phyloP scores from a whole-genome alignment of 2,329 filamentous ascomycete species.

The Arthroderma uncinatum region DNA sequence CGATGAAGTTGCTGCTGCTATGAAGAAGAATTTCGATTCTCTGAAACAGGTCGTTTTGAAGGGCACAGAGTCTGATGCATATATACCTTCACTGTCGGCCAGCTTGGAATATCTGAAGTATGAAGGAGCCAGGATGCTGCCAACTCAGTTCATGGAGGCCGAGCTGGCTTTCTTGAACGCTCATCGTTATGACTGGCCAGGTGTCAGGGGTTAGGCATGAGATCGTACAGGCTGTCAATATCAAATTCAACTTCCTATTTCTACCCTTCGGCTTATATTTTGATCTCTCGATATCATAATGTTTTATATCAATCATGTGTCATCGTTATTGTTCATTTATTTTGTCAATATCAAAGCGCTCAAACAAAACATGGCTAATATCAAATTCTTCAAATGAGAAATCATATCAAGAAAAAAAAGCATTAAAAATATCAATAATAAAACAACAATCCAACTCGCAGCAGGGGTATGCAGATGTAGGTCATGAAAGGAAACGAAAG shows the following conservation, averaged over 20 bases:
- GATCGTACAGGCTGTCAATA: no score
- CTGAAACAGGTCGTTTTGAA: slow-evolving; percentile 48
- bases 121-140: slow-evolving; percentile 46
- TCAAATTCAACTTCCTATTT: neutral
- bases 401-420: neutral
- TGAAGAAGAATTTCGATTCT: slow-evolving; percentile 40
- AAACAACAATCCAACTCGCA: neutral
- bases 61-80: slow-evolving; percentile 46
- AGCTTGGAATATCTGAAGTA: slow-evolving; percentile 60
- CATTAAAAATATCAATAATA: neutral
- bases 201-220: slow-evolving; percentile 39
- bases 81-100: slow-evolving; percentile 49
- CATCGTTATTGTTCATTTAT: neutral
- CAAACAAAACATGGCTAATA: neutral
- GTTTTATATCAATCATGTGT: neutral
- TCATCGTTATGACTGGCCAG: slow-evolving; percentile 50
- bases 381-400: neutral
- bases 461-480: neutral
- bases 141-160: slow-evolving; percentile 59
- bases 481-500: neutral
- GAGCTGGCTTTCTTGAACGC: slow-evolving; percentile 61
- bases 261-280: neutral
- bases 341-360: neutral
- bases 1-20: slow-evolving; percentile 41
- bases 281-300: neutral